A percentile compares a stretch with the other conserved stretches of the same genome.
Evolutionary conservation across 441 rosid genomes (phyloP).

Genomic region (Syzygium syzygioides): DNA sequence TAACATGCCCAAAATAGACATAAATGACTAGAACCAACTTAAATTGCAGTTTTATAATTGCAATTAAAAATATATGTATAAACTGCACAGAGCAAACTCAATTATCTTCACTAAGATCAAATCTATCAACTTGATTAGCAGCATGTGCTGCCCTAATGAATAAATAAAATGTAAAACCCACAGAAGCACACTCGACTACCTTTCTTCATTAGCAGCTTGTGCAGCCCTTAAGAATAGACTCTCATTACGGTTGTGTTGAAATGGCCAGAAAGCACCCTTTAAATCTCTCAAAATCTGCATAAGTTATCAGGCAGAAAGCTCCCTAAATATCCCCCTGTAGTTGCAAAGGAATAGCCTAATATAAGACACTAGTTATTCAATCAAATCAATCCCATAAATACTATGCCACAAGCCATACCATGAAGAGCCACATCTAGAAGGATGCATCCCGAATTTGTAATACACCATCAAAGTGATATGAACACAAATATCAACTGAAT

Average conservation of each 20-base stretch:
- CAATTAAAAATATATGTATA: background rate
- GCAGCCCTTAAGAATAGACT: slow-evolving; percentile 60
- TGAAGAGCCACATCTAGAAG: background rate
- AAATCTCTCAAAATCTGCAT: slow-evolving; percentile 46
- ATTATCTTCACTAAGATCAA: background rate
- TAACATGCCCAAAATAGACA: background rate
- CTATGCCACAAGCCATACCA: background rate
- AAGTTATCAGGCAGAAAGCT: background rate
- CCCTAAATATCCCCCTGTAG: background rate
- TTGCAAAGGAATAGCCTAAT: background rate
- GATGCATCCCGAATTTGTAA: background rate
- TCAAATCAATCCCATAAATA: background rate
- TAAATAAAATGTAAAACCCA: background rate
- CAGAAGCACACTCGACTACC: slow-evolving; percentile 18
- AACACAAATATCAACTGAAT: background rate
- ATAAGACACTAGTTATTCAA: background rate
- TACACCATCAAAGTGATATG: background rate
- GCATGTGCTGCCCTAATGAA: background rate
- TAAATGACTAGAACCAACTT: background rate
- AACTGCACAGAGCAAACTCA: background rate
- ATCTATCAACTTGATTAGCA: background rate
- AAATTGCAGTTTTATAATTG: background rate
- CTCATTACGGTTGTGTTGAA: slow-evolving; percentile 34
- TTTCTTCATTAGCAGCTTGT: slow-evolving; percentile 46
- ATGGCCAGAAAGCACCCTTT: slow-evolving; percentile 71